Conservation (phyloP, 106 monocot genomes). For the Phalaenopsis equestris region DNA sequence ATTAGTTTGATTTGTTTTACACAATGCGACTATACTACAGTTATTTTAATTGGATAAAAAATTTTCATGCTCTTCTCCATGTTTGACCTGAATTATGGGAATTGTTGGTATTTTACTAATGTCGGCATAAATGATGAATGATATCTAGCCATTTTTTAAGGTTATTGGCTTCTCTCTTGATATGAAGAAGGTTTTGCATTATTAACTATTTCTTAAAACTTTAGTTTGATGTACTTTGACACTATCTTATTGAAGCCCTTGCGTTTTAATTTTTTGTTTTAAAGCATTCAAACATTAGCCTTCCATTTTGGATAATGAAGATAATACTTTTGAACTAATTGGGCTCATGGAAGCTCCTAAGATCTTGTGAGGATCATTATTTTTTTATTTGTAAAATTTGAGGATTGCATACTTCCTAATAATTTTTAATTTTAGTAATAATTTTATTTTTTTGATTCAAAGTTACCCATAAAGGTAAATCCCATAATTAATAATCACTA, state of each 20-base stretch:
- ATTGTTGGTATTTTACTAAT: not conserved
- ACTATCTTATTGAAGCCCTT: not conserved
- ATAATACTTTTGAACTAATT: not conserved
- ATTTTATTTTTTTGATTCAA: too few species aligned
- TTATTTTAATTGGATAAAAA: not conserved
- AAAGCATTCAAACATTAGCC: too few species aligned
- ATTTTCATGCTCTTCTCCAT: not conserved
- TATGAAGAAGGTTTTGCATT: not conserved
- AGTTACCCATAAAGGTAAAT: too few species aligned
- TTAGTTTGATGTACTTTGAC: not conserved
- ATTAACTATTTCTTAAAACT: not conserved
- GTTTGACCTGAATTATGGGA: not conserved
- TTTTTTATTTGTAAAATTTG: too few species aligned
- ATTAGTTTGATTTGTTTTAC: not conserved
- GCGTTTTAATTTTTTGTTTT: not conserved
- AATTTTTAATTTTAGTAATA: too few species aligned
- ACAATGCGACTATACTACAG: not conserved
- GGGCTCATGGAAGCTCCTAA: not conserved
- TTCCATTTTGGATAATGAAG: not conserved
- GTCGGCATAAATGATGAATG: not conserved
- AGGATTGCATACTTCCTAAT: too few species aligned
- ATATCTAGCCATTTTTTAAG: not conserved
- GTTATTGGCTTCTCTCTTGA: not conserved
- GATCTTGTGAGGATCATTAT: not conserved
- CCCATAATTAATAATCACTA: too few species aligned